Conservation (phyloP, 345 rosid genomes). For the Carallia pectinifolia region DNA sequence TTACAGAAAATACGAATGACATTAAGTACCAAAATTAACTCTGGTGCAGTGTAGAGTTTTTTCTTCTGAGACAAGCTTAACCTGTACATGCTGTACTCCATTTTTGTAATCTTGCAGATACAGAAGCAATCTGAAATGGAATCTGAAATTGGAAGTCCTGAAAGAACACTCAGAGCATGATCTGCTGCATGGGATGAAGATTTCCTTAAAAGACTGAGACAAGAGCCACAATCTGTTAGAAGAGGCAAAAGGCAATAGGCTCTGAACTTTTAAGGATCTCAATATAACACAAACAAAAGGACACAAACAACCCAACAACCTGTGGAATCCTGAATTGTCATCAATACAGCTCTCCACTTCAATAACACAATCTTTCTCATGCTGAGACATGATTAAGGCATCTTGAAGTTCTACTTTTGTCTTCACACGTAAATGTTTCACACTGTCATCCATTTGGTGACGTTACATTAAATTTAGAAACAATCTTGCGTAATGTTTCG, state of each 20-base stretch:
- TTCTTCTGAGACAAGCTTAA: slow-evolving; percentile 26
- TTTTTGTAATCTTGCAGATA: slow-evolving; percentile 44
- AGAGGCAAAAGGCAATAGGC: slow-evolving; percentile 19
- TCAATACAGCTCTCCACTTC: slow-evolving; percentile 82
- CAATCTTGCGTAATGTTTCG: neutral
- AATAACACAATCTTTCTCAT: slow-evolving; percentile 61
- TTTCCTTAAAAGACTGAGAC: slow-evolving; percentile 56
- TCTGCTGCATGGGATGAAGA: slow-evolving; percentile 63
- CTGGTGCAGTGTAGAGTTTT: neutral
- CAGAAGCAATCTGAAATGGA: slow-evolving; percentile 29
- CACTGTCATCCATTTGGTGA: slow-evolving; percentile 43
- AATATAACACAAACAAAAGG: slow-evolving; percentile 2
- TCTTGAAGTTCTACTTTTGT: slow-evolving; percentile 73
- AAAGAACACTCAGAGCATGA: slow-evolving; percentile 41
- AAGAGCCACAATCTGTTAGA: slow-evolving; percentile 29
- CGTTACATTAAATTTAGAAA: neutral
- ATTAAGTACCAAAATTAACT: neutral
- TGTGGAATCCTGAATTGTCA: slow-evolving; percentile 68
- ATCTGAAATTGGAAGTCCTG: slow-evolving; percentile 38
- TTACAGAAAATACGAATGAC: slow-evolving; percentile 21
- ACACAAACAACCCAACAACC: slow-evolving; percentile 36
- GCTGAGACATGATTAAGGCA: slow-evolving; percentile 47
- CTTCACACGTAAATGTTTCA: slow-evolving; percentile 64
- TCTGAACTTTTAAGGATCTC: neutral
- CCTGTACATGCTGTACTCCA: slow-evolving; percentile 74